These are phyloP conservation scores for Ceratobasidium sp. DNA, from an alignment of 1,284 basidiomycete genomes.

Conservation along the genomic window DNA sequence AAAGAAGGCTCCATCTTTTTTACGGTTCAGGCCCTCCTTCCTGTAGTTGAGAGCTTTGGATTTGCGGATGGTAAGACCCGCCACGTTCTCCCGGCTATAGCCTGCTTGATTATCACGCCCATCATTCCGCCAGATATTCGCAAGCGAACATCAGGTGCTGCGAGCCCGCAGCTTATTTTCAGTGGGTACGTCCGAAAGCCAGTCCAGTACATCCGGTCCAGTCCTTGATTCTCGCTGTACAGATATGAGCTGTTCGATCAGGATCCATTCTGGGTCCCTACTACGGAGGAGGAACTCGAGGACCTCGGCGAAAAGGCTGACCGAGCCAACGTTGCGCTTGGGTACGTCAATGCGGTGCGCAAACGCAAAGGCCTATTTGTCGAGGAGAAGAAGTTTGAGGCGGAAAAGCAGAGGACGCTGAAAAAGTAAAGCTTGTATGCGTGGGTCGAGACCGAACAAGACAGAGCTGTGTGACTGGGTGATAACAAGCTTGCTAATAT, in stretches of 20 bases:
- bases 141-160: constrained; percentile 94
- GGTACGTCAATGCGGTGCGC: constrained; percentile 91
- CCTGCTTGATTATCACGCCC: neutral
- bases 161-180: constrained; percentile 96
- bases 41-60: constrained; percentile 96
- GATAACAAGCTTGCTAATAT: neutral
- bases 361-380: constrained; percentile 96
- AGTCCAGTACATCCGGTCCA: neutral
- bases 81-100: neutral
- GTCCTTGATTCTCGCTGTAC: neutral
- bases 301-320: constrained; percentile 97
- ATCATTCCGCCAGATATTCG: constrained; percentile 76
- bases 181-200: constrained; percentile 68
- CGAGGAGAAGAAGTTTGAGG: constrained; percentile 90
- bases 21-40: constrained; percentile 87
- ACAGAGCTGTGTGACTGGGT: neutral
- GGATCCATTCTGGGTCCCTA: constrained; percentile 99
- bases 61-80: constrained; percentile 84
- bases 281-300: constrained; percentile 96
- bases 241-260: constrained; percentile 88
- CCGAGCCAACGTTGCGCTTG: constrained; percentile 90
- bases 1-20: constrained; percentile 98
- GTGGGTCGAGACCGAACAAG: neutral
- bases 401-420: constrained; percentile 96
- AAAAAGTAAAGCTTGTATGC: constrained; percentile 63